A percentile compares a stretch with the other conserved stretches of the same genome.
phyloP scores from a whole-genome alignment of 768 basidiomycete genomes.

The Suillus americanus region DNA sequence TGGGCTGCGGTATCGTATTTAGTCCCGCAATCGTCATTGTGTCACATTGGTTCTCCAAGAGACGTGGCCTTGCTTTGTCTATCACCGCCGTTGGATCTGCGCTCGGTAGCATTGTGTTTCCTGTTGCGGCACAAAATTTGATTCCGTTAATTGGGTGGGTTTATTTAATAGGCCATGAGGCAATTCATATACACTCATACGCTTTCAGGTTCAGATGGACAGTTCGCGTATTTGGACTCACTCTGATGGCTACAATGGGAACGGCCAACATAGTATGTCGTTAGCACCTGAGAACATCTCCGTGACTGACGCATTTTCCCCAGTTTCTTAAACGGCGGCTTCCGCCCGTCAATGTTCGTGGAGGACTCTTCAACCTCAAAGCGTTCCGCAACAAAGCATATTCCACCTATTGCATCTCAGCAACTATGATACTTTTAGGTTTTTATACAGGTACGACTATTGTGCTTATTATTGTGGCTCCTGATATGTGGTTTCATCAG shows the following conservation, averaged over 20 bases:
- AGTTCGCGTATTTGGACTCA: constrained; percentile 66
- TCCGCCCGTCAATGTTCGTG: constrained; percentile 49
- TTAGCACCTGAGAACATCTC: constrained; percentile 14
- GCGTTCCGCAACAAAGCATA: constrained; percentile 51
- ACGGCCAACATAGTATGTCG: constrained; percentile 50
- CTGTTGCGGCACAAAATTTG: constrained; percentile 57
- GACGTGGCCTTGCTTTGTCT: constrained; percentile 57
- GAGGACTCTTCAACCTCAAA: constrained; percentile 56
- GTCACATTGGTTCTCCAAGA: constrained; percentile 70
- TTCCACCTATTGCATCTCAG: constrained; percentile 56
- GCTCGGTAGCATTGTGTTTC: constrained; percentile 67
- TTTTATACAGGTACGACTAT: constrained; percentile 56
- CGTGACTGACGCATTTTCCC: not conserved
- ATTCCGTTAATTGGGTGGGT: constrained; percentile 61
- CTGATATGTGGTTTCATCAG: constrained; percentile 31
- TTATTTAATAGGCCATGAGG: constrained; percentile 16
- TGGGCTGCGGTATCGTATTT: constrained; percentile 60
- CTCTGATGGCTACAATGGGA: constrained; percentile 51
- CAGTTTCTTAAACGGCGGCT: constrained; percentile 43
- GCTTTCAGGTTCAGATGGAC: constrained; percentile 69
- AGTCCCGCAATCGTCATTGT: constrained; percentile 58
- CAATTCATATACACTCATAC: not conserved
- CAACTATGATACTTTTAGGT: constrained; percentile 62
- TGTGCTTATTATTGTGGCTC: not conserved
- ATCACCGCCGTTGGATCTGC: constrained; percentile 64